Evolutionary conservation across 1,139 yeast species (phyloP), one percentile per base, ranked within the genome.

Genomic region (Blastobotrys arbuscula): DNA sequence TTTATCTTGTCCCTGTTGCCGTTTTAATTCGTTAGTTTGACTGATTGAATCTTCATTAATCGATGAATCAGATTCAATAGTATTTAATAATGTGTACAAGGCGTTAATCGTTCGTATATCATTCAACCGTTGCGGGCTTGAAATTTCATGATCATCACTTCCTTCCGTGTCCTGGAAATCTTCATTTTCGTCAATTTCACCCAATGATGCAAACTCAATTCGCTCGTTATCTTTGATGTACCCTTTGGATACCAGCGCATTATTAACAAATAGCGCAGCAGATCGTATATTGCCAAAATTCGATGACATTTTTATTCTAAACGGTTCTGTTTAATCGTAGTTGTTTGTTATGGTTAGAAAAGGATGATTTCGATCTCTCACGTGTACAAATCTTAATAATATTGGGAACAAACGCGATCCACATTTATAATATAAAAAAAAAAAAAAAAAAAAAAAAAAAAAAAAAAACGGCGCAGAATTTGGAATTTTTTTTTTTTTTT

Each of bases 211-310:
- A 50, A 61, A 59, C 10, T 37, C 45, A 10, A 61, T 49, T 33
- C 55, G 44, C 37, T 60, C 63, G n/a, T 51, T 46, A 18, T 59
- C 60, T 38, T 50, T 51, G 13, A 62, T 49, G 44, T 53, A 62
- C 9, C 66, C 66, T 37, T 56, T 59, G 1, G 64, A 50, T 7
- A 59, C 55, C 13, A 62, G 53, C 1, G 57, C 45, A 45, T 58
- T 62, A 50, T 62, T 62, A 21, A 62, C 53, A 36, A 54, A 60
- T 21, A 53, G 44, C 13, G 60, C 60, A 2, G 65, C 65, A 7
- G 64, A 53, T 40, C 55, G 45, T 24, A 59, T 44, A 42, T 60
- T 59, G 16, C 41, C 40, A 16, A 41, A 13, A 24, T 50, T 45
- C 10, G 53, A 46, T 15, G 50, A 45, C 49, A 43, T 39, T 12